Evolutionary conservation across 2,329 filamentous ascomycete genomes (phyloP), one percentile per base, ranked within the genome.

Genomic region (Fusarium scirpi): DNA sequence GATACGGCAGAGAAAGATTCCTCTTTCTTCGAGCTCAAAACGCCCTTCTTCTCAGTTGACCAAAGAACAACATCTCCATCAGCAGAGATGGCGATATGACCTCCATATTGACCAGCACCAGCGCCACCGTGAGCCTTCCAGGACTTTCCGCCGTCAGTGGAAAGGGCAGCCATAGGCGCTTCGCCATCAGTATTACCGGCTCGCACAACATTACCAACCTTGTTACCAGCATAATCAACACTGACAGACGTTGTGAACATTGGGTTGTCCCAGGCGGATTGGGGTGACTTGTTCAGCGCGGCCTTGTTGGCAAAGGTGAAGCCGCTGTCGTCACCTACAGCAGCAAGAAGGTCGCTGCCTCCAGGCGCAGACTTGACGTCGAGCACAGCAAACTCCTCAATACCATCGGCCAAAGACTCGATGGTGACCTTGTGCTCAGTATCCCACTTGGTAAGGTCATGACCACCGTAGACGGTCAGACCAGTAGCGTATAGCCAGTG

Each of bases 401-500:
- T 87, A 0, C 86, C 86, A 29, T 84, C 81, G 2, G 86, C 86
- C 8, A 88, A 78, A 2, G 84, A 84, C 49, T 84, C 70, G 48
- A 88, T 83, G 3, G 82, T 82, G 59, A 88, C 78, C 55, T 85
- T 86, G 64, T 81, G 80, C 4, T 71, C 75, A 1, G 81, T 81
- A 58, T 87, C 86, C 86, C 86, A 88, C 16, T 84, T 85, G 1
- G 83, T 84, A n/a, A 88, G 77, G 62, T 88, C 85, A 54, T 84
- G 83, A 3, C 86, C 85, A 12, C 85, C 85, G 40, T 83, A 86
- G 46, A 87, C 77, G 0, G 85, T 87, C n/a, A 84, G 76, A 4
- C 87, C 87, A 0, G 87, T 90, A n/a, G 85, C 86, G 61, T 89
- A 90, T 0, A 89, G 78, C 85, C 86, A 89, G 74, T 89, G 87